These are phyloP conservation scores for Rhododendron ovatum DNA, from an alignment of 148 eudicot species.

Conservation along the genomic window DNA sequence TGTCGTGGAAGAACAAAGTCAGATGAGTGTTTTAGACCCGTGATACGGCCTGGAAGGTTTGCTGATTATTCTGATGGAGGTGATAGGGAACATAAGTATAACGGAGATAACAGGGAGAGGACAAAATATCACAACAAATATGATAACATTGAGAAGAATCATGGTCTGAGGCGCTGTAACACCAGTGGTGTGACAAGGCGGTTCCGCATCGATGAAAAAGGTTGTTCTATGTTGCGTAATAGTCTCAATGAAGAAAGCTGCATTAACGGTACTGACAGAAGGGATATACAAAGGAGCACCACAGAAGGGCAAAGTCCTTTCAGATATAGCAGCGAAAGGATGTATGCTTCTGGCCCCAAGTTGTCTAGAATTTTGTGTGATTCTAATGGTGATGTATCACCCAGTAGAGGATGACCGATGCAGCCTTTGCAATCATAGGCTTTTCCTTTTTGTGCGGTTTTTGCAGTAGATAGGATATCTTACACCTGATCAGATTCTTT, in stretches of 20 bases:
- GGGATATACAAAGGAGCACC: conserved; percentile 25
- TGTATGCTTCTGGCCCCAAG: conserved; percentile 21
- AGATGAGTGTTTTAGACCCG: conserved; percentile 11
- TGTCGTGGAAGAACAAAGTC: conserved; percentile 24
- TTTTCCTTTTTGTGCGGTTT: not conserved
- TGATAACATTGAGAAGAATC: conserved; percentile 23
- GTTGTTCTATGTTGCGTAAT: conserved; percentile 17
- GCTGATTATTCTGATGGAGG: conserved; percentile 13
- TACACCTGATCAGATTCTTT: not conserved
- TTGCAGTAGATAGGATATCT: conserved; percentile 10
- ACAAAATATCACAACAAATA: conserved; percentile 35
- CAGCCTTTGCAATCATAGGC: not conserved
- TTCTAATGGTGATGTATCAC: conserved; percentile 24
- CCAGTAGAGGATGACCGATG: conserved; percentile 14
- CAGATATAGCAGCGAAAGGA: conserved; percentile 27
- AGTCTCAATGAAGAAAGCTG: conserved; percentile 16
- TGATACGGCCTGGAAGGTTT: conserved; percentile 7
- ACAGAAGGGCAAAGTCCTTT: conserved; percentile 32
- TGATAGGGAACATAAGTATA: conserved; percentile 32
- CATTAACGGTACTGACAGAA: conserved; percentile 27
- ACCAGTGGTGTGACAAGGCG: conserved; percentile 32
- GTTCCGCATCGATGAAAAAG: conserved; percentile 36
- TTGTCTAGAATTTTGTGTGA: conserved; percentile 19
- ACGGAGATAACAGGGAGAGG: conserved; percentile 27
- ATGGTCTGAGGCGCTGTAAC: conserved; percentile 33